Percentiles rank a stretch among this genome's conserved stretches.
phyloP scores from a whole-genome alignment of 345 rosid species.

The Corchorus olitorius region DNA sequence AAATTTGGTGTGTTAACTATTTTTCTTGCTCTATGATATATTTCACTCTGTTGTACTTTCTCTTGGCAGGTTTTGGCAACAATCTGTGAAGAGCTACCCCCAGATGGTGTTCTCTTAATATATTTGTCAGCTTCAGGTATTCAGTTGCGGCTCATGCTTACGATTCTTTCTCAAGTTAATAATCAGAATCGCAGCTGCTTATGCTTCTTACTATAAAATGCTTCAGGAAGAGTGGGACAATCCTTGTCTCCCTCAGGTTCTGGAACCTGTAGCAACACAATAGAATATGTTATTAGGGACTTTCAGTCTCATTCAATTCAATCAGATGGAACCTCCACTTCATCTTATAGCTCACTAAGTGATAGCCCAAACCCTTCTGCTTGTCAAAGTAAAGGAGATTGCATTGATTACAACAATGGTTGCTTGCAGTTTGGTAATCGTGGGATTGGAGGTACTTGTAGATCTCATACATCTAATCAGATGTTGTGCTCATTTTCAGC shows the following conservation, averaged over 20 bases:
- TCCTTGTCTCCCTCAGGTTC: conserved; percentile 42
- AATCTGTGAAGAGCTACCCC: conserved; percentile 80
- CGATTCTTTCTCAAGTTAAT: conserved; percentile 1
- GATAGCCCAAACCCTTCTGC: conserved; percentile 41
- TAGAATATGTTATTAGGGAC: conserved; percentile 52
- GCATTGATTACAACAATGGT: conserved; percentile 29
- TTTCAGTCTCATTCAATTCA: conserved; percentile 48
- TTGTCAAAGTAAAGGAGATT: conserved; percentile 52
- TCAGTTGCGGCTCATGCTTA: not conserved
- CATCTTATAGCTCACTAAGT: conserved; percentile 42
- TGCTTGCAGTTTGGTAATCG: conserved; percentile 78
- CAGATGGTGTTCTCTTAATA: conserved; percentile 77
- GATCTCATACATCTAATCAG: not conserved
- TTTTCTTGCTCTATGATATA: not conserved
- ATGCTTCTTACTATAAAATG: conserved; percentile 31
- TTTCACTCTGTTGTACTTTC: conserved; percentile 22
- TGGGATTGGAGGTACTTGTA: conserved; percentile 69
- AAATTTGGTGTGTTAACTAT: not conserved
- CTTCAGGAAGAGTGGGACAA: conserved; percentile 57
- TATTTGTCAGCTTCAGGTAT: conserved; percentile 94
- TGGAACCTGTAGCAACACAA: conserved; percentile 45
- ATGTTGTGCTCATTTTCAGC: not conserved
- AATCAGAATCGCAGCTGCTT: conserved; percentile 21
- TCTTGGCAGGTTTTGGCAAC: conserved; percentile 79
- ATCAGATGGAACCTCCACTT: conserved; percentile 48